Percentiles rank a stretch among this genome's conserved stretches.
These are phyloP conservation scores for Apodospora peruviana DNA, from an alignment of 495 filamentous ascomycete species.

Conservation along the genomic window DNA sequence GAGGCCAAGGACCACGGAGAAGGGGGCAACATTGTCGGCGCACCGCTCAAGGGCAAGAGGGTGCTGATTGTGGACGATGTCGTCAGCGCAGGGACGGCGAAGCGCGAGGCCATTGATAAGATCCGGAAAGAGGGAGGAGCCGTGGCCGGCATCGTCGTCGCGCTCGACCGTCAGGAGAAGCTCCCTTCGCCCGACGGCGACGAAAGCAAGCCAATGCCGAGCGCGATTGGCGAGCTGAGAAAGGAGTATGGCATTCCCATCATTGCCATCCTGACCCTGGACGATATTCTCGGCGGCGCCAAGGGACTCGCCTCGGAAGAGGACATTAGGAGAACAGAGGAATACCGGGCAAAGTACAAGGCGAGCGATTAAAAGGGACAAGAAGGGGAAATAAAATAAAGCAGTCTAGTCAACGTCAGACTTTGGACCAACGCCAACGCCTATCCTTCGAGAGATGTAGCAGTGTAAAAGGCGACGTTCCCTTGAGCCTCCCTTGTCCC, in stretches of 20 bases:
- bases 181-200: conserved; percentile 51
- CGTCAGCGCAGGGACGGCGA: conserved; percentile 88
- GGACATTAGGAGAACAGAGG: conserved; percentile 67
- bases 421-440: no score
- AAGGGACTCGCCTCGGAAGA: conserved; percentile 45
- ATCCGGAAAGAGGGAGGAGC: conserved; percentile 74
- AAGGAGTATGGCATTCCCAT: conserved; percentile 59
- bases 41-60: conserved; percentile 71
- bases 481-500: no score
- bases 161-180: conserved; percentile 84
- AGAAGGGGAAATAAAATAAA: neutral
- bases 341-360: conserved; percentile 71
- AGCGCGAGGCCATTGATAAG: conserved; percentile 82
- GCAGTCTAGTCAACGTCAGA: no score
- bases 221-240: conserved; percentile 75
- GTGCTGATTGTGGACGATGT: conserved; percentile 94
- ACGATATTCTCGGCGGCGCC: conserved; percentile 72
- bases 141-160: conserved; percentile 78
- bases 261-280: conserved; percentile 54
- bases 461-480: no score
- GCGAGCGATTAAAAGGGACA: conserved; percentile 45
- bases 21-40: conserved; percentile 85
- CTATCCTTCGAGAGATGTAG: no score
- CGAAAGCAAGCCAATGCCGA: conserved; percentile 47
- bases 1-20: conserved; percentile 94